A percentile compares a stretch with the other conserved stretches of the same genome.
These are phyloP conservation scores for Calcarisporium arbuscula DNA, from an alignment of 2,329 filamentous ascomycete genomes.

Conservation along the genomic window DNA sequence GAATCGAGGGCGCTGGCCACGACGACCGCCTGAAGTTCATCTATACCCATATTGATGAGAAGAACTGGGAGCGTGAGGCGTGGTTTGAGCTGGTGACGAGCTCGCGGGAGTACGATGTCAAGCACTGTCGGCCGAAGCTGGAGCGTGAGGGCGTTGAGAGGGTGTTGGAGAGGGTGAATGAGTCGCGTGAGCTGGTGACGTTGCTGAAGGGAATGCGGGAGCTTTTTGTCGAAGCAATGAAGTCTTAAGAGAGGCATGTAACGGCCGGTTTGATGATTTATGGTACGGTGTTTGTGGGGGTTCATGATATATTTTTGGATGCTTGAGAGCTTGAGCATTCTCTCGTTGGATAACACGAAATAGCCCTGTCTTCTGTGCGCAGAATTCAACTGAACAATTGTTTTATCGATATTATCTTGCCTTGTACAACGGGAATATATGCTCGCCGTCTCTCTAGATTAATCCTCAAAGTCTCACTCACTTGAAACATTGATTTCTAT, in stretches of 20 bases:
- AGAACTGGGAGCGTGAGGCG: slow-evolving; percentile 80
- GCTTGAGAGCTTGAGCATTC: too few species aligned
- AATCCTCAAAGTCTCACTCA: too few species aligned
- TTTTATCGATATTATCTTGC: too few species aligned
- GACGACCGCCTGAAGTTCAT: slow-evolving; percentile 86
- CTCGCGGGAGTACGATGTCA: slow-evolving; percentile 77
- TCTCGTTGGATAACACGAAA: too few species aligned
- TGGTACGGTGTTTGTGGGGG: not conserved
- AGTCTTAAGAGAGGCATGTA: slow-evolving; percentile 29
- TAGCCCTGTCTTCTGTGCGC: too few species aligned
- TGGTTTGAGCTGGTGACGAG: slow-evolving; percentile 89
- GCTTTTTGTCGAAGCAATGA: slow-evolving; percentile 64
- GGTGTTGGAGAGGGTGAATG: slow-evolving; percentile 74
- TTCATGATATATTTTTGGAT: too few species aligned
- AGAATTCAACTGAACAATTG: too few species aligned
- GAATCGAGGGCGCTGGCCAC: slow-evolving; percentile 81
- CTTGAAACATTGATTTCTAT: too few species aligned
- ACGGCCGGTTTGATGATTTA: not conserved
- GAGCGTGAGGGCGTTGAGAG: slow-evolving; percentile 71
- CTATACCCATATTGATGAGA: slow-evolving; percentile 80
- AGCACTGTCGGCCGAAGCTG: slow-evolving; percentile 74
- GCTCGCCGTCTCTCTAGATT: too few species aligned
- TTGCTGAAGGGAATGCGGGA: slow-evolving; percentile 79
- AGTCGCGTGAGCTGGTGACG: slow-evolving; percentile 64
- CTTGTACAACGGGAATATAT: too few species aligned